Base-by-base conservation (phyloP, 495 filamentous ascomycete genomes). In the Darksidea phi region DNA sequence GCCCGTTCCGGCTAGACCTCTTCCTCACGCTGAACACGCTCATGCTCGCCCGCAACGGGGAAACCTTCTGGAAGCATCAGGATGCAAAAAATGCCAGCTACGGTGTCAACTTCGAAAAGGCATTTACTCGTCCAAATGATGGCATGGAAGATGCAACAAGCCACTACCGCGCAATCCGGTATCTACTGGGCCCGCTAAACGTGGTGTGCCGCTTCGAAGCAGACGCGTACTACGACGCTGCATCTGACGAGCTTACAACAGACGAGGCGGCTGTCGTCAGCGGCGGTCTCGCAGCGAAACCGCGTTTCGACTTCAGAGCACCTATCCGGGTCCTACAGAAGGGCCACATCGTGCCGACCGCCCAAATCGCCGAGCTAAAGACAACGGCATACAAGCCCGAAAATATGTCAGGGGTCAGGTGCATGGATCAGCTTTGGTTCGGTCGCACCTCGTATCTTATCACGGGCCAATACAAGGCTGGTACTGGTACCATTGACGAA, bases 281-380 rank as follows among this genome's bases (percentile, higher is more conserved):
- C 20, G 24, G 49, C 28, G 10, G n/a, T 2, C 49, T 25, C 7
- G 28, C 11, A 15, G 23, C 4, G 6, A 52, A 15, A n/a, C 28
- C n/a, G 20, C 49, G 20, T 13, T 52, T 34, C 26, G 24, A 52
- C 24, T 21, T 2, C 2, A 34, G n/a, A 7, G 49, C 49, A 6
- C 49, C 49, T 6, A 13, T 36, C 24, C 11, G 28, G 15, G 26
- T 25, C 28, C 12, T 52, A 3, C 49, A 21, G 12, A 32, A 10
- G 15, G 49, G 49, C 12, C 12, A 32, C 12, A n/a, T 34, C 28
- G 13, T 18, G 2, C 49, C 49, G 2, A 17, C 13, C n/a, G 17
- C 49, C 13, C n/a, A 20, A 32, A 52, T 52, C 12, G 49, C 49
- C 49, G 49, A 52, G 49, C 49, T 52, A 15, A 52, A 52, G 28